Conservation (phyloP, 2,329 filamentous ascomycete species). For the Aspergillus brunneoviolaceus region DNA sequence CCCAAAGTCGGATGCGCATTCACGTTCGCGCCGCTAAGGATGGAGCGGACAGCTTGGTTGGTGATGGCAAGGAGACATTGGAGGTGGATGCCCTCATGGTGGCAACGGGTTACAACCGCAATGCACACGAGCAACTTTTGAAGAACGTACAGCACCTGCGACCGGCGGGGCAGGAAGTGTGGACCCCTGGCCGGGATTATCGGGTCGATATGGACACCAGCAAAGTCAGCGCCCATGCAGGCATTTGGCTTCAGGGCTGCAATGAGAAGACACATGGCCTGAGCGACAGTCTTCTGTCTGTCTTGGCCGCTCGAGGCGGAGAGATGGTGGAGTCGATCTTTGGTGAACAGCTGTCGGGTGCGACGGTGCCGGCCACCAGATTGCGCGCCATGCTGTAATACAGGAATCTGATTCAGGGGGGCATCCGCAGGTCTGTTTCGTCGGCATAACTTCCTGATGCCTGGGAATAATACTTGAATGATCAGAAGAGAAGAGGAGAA, state of each 20-base stretch:
- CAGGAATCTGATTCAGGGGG: background rate
- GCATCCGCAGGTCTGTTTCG: background rate
- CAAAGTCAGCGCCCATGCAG: slow-evolving; percentile 69
- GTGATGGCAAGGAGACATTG: slow-evolving; percentile 57
- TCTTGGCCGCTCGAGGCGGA: slow-evolving; percentile 71
- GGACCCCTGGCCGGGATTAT: slow-evolving; percentile 76
- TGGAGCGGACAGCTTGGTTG: slow-evolving; percentile 32
- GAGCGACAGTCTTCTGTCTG: slow-evolving; percentile 78
- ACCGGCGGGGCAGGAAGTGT: slow-evolving; percentile 56
- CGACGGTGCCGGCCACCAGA: slow-evolving; percentile 33
- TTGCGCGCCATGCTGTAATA: slow-evolving; percentile 35
- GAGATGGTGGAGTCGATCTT: slow-evolving; percentile 79
- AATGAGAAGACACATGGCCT: slow-evolving; percentile 88
- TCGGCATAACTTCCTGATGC: background rate
- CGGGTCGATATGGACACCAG: slow-evolving; percentile 68
- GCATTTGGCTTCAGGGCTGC: slow-evolving; percentile 91
- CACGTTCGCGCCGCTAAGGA: slow-evolving; percentile 54
- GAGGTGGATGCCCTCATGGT: slow-evolving; percentile 81
- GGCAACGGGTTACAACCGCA: slow-evolving; percentile 81
- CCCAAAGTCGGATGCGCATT: slow-evolving; percentile 56
- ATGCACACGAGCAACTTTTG: slow-evolving; percentile 76
- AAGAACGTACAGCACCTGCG: slow-evolving; percentile 65
- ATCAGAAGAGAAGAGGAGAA: background rate
- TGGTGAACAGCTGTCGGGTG: slow-evolving; percentile 39
- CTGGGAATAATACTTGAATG: background rate